A percentile compares a stretch with the other conserved stretches of the same genome.
Conservation (phyloP, 1,139 yeast genomes). For the Debaryomyces nepalensis region DNA sequence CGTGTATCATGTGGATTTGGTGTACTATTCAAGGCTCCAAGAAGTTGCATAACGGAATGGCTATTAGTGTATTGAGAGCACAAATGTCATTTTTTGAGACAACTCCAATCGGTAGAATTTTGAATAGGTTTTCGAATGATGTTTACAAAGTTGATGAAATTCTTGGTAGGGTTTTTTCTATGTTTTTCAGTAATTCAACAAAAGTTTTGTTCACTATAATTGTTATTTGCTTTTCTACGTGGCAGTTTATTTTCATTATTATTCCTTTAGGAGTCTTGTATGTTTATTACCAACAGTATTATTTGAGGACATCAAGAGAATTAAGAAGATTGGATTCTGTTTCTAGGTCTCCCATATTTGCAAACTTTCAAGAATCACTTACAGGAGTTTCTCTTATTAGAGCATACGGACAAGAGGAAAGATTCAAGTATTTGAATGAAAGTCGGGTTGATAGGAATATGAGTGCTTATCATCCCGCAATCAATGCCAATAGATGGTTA, state of each 20-base stretch:
- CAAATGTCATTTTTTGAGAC: slow-evolving; percentile 98
- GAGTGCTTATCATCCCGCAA: slow-evolving; percentile 92
- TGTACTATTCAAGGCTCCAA: slow-evolving; percentile 87
- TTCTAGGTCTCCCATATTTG: slow-evolving; percentile 91
- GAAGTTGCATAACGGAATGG: slow-evolving; percentile 78
- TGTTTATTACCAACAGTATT: slow-evolving; percentile 85
- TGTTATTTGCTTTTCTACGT: slow-evolving; percentile 87
- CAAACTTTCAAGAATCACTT: slow-evolving; percentile 95
- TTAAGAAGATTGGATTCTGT: slow-evolving; percentile 92
- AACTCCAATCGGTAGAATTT: slow-evolving; percentile 92
- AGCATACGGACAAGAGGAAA: slow-evolving; percentile 76
- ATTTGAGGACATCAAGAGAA: slow-evolving; percentile 89
- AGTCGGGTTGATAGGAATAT: slow-evolving; percentile 81
- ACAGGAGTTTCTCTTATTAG: slow-evolving; percentile 90
- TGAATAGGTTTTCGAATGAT: slow-evolving; percentile 94
- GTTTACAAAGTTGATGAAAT: slow-evolving; percentile 90
- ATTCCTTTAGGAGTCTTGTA: slow-evolving; percentile 75
- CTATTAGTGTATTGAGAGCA: slow-evolving; percentile 78
- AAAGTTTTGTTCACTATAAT: slow-evolving; percentile 79
- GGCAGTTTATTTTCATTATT: slow-evolving; percentile 77
- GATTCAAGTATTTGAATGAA: slow-evolving; percentile 78
- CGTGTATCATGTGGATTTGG: slow-evolving; percentile 75
- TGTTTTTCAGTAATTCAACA: slow-evolving; percentile 73
- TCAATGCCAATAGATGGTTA: slow-evolving; percentile 94
- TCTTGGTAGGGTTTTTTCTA: slow-evolving; percentile 80